Evolutionary conservation across 2,329 filamentous ascomycete species (phyloP).

Genomic region (Paecilomyces niveus): DNA sequence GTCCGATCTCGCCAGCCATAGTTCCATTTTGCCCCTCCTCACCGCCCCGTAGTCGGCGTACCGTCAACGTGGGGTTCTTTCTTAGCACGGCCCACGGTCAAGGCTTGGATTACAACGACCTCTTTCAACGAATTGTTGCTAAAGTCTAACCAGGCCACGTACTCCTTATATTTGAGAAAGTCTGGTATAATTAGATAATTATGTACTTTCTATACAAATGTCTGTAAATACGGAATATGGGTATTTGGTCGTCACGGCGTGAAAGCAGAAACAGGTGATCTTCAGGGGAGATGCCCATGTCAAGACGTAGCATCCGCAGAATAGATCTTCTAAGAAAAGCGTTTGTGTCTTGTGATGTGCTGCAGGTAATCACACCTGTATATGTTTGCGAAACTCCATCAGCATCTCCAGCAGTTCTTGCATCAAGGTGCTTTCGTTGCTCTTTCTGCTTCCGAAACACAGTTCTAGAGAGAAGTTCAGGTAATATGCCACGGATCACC

Average conservation of each 20-base stretch:
- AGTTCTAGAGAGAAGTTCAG: no score
- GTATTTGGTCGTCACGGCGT: not conserved
- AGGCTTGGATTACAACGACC: not conserved
- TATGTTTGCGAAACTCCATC: no score
- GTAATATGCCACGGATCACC: no score
- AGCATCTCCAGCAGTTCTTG: not conserved
- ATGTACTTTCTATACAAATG: not conserved
- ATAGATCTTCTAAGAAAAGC: no score
- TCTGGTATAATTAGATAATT: not conserved
- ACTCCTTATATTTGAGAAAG: not conserved
- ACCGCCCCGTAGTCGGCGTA: not conserved
- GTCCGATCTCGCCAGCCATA: not conserved
- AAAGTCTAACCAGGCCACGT: not conserved
- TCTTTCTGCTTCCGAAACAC: not conserved
- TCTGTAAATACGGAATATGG: not conserved
- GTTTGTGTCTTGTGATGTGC: no score
- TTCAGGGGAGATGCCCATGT: no score
- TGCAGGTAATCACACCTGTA: no score
- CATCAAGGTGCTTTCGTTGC: not conserved
- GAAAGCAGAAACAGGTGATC: not conserved
- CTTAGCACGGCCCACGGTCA: not conserved
- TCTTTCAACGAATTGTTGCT: not conserved
- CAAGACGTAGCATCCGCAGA: no score
- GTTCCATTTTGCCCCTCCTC: conserved; percentile 1
- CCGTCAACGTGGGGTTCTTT: not conserved